Evolutionary conservation across 257 asterid genomes (phyloP).

Genomic region (Nicotiana obtusifolia): DNA sequence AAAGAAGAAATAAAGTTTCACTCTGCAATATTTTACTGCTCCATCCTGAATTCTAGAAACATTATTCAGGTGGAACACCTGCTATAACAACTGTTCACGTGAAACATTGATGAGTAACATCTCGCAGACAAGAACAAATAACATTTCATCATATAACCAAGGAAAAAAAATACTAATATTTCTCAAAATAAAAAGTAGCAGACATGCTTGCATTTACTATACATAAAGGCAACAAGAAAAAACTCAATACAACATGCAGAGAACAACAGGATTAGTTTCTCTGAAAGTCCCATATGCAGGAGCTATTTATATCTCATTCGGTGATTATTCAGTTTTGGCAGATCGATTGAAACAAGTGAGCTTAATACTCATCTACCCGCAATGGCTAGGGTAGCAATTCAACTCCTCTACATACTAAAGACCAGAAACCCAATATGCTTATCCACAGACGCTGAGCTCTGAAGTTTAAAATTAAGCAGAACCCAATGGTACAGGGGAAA

Average conservation of each 20-base stretch:
- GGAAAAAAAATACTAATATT: neutral
- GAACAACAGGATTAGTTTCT: neutral
- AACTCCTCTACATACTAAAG: neutral
- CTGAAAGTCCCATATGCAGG: neutral
- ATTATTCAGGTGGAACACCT: neutral
- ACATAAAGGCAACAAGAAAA: neutral
- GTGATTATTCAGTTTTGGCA: neutral
- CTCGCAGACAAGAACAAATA: neutral
- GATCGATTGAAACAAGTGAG: neutral
- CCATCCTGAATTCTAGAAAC: neutral
- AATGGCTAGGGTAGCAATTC: constrained; percentile 6
- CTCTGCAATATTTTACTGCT: neutral
- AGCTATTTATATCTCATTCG: neutral
- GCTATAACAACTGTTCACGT: neutral
- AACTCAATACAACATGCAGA: neutral
- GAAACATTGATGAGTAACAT: neutral
- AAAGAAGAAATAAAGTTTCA: neutral
- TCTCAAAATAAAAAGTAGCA: neutral
- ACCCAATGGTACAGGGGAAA: neutral
- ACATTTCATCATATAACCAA: neutral
- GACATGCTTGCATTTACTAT: neutral
- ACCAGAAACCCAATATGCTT: neutral
- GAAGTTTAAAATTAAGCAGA: neutral
- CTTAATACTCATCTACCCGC: neutral
- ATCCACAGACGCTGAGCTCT: neutral